These are phyloP conservation scores for Xylaria sp. DNA, from an alignment of 2,329 filamentous ascomycete species.

Conservation along the genomic window DNA sequence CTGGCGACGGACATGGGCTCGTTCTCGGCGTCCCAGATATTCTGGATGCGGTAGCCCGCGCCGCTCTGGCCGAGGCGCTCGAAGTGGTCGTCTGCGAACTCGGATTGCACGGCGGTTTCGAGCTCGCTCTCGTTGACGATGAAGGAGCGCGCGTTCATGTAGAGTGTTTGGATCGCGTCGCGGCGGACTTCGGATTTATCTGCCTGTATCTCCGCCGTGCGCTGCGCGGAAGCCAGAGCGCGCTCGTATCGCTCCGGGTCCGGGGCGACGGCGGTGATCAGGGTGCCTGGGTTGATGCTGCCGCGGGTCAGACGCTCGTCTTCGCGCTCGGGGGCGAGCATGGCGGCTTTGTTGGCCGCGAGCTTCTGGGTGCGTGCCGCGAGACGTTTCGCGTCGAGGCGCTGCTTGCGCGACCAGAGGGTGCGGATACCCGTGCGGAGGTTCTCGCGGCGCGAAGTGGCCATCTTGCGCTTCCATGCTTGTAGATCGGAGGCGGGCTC, in stretches of 20 bases:
- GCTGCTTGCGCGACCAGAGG: conserved; percentile 70
- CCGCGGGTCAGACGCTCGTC: conserved; percentile 79
- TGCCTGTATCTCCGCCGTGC: conserved; percentile 51
- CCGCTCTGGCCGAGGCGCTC: conserved; percentile 36
- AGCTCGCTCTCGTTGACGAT: conserved; percentile 84
- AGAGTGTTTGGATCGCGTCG: conserved; percentile 82
- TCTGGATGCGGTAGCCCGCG: conserved; percentile 44
- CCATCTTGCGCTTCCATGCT: conserved; percentile 75
- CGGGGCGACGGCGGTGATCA: conserved; percentile 57
- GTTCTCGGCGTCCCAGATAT: conserved; percentile 59
- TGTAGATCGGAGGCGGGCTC: conserved; percentile 47
- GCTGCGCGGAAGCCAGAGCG: conserved; percentile 50
- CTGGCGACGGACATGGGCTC: conserved; percentile 51
- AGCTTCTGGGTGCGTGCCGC: conserved; percentile 54
- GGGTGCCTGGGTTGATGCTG: conserved; percentile 62
- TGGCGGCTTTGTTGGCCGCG: conserved; percentile 50
- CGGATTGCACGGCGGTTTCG: conserved; percentile 70
- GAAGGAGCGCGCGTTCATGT: conserved; percentile 86
- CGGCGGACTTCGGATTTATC: conserved; percentile 65
- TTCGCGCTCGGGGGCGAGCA: conserved; percentile 70
- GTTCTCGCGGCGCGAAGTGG: conserved; percentile 72
- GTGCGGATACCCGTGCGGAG: conserved; percentile 72
- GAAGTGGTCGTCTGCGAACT: conserved; percentile 73
- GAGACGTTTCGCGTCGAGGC: conserved; percentile 44
- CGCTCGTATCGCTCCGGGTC: conserved; percentile 68